Percentiles rank a stretch among this genome's conserved stretches.
phyloP scores from a whole-genome alignment of 2,329 filamentous ascomycete species.

The Macrophomina tecta region DNA sequence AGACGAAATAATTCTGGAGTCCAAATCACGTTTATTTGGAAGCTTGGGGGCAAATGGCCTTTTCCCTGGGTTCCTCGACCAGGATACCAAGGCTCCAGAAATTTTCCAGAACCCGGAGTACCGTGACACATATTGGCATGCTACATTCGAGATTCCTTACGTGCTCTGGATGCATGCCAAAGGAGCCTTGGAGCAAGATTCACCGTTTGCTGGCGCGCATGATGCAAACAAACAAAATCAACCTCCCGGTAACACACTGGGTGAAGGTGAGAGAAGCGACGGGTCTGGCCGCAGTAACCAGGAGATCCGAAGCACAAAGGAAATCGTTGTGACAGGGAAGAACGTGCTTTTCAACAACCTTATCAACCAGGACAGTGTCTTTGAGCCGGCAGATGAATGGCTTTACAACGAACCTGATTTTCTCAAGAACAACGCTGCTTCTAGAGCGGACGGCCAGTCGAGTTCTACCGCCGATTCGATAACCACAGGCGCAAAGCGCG shows the following conservation, averaged over 20 bases:
- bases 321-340: not conserved
- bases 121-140: conserved; percentile 13
- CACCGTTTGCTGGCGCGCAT: not conserved
- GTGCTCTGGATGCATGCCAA: conserved; percentile 13
- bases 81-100: not conserved
- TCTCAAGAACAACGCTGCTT: not conserved
- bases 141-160: conserved; percentile 27
- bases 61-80: not conserved
- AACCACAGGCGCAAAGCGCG: too few relatives aligned
- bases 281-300: not conserved
- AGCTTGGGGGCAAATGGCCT: not conserved
- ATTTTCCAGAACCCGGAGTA: not conserved
- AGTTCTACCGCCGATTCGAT: too few relatives aligned
- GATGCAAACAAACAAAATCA: not conserved
- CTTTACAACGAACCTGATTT: not conserved
- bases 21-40: not conserved
- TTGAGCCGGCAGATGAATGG: not conserved
- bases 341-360: not conserved
- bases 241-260: not conserved
- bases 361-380: not conserved
- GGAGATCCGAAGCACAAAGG: not conserved
- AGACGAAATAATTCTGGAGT: rapidly evolving
- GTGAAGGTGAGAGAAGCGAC: not conserved
- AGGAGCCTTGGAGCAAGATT: not conserved
- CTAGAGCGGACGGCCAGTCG: too few relatives aligned